Evolutionary conservation across 208 protist species (phyloP).

Genomic region (Tritrichomonas musculus): DNA sequence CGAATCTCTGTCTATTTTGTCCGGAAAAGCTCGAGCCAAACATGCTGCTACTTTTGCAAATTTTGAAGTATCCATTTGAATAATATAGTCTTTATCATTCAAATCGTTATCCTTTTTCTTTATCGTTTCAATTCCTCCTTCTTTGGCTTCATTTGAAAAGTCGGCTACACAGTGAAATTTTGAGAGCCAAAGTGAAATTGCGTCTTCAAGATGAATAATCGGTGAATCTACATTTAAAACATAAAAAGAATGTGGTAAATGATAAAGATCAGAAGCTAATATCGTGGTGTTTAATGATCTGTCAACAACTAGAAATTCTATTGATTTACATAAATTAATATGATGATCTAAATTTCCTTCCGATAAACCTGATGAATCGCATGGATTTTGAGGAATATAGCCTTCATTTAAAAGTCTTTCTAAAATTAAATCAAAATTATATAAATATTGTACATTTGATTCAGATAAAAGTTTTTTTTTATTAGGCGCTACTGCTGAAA

Average conservation of each 20-base stretch:
- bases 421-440: background rate
- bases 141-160: background rate
- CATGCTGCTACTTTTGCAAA: background rate
- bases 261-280: background rate
- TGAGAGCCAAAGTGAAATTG: background rate
- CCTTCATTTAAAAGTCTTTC: background rate
- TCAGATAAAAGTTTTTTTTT: too few species aligned
- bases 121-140: too few species aligned
- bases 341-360: background rate
- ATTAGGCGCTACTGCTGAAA: too few species aligned
- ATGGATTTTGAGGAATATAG: constrained; percentile 7
- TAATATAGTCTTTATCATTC: too few species aligned
- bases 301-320: background rate
- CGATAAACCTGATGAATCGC: background rate
- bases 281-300: background rate
- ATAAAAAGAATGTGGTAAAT: background rate
- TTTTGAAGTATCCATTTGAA: background rate
- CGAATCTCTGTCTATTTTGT: background rate
- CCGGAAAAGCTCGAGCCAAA: background rate
- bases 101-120: too few species aligned
- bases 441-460: too few species aligned
- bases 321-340: background rate
- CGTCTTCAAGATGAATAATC: background rate
- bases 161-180: background rate
- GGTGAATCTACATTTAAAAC: background rate